Base-by-base conservation (phyloP, 1,284 basidiomycete species). In the Ustilago cynodontis region DNA sequence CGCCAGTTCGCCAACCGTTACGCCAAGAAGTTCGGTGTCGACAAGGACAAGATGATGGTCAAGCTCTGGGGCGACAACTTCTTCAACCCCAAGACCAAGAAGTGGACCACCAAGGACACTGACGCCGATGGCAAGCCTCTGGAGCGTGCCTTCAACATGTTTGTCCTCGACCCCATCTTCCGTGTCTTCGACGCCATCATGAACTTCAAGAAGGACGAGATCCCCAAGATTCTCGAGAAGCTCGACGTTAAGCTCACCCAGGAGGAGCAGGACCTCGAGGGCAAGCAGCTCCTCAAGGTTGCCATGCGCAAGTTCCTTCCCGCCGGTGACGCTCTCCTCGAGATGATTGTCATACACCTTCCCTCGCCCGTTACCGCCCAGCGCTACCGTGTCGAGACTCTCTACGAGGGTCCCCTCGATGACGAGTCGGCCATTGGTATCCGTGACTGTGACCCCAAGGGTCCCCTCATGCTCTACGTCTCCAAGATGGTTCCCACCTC, bases 401-500 rank as follows among this genome's bases (percentile, higher is more conserved):
- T 99, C 69, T 99, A 99, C 89, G 97, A 99, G 88, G 97, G 97
- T 87, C 97, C 97, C 85, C 93, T 98, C 93, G 97, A 99, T 88
- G 97, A 99, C 87, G 96, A 99, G 89, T 96, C 94, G 69, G 97
- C 97, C 84, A 95, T 98, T 85, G 94, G 92, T 90, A 97, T 99
- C 89, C 93, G 97, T 79, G 95, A 99, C 88, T 99, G 97, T 88
- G 94, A 99, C 89, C 92, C 97, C 87, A 93, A 93, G 77, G 97
- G 92, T 78, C 97, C 97, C 80, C 92, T 99, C 81, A 95, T 99
- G 88, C 91, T 98, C 83, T 99, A 99, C 89, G 90, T 99, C 89
- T 99, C 97, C 85, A 99, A 99, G 92, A 99, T 99, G 97, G 96
- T 99, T 82, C 97, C 97, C 79, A 99, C 97, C 68, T 97, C 96